phyloP scores from a whole-genome alignment of 305 asterid genomes.

The Fraxinus dipetala region DNA sequence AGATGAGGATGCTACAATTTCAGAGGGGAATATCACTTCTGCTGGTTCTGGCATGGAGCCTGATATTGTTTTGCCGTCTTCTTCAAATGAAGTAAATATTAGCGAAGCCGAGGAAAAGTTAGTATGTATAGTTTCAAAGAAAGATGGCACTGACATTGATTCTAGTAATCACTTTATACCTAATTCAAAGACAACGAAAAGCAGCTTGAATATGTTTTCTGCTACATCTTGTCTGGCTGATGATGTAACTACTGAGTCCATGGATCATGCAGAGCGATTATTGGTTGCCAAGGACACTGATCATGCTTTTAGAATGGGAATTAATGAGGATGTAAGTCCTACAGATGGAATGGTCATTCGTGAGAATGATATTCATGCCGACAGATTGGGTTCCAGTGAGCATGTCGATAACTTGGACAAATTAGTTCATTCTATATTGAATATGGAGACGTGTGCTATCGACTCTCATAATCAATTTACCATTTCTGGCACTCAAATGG shows the following conservation, averaged over 20 bases:
- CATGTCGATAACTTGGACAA: constrained; percentile 23
- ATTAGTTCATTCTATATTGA: constrained; percentile 19
- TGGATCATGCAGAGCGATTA: constrained; percentile 23
- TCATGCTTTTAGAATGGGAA: constrained; percentile 16
- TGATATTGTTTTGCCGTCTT: constrained; percentile 22
- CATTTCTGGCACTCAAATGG: constrained; percentile 18
- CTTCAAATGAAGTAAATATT: constrained; percentile 13
- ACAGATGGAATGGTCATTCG: constrained; percentile 24
- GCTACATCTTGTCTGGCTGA: constrained; percentile 15
- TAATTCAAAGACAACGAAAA: constrained; percentile 28
- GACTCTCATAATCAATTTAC: constrained; percentile 26
- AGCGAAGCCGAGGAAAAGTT: constrained; percentile 23
- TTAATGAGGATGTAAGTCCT: constrained; percentile 20
- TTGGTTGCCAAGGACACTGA: constrained; percentile 15
- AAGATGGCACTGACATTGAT: constrained; percentile 26
- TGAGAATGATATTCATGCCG: constrained; percentile 21
- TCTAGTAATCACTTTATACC: constrained; percentile 19
- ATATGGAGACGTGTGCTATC: constrained; percentile 21
- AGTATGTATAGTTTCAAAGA: constrained; percentile 22
- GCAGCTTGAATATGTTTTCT: constrained; percentile 28
- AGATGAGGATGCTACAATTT: constrained; percentile 22
- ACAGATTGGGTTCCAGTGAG: constrained; percentile 21
- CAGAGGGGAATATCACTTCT: constrained; percentile 15
- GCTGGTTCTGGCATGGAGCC: constrained; percentile 9
- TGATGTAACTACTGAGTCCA: constrained; percentile 14